Percentiles rank a stretch among this genome's conserved stretches.
These are phyloP conservation scores for Aphanoascus verrucosus DNA, from an alignment of 2,329 filamentous ascomycete species.

Conservation along the genomic window DNA sequence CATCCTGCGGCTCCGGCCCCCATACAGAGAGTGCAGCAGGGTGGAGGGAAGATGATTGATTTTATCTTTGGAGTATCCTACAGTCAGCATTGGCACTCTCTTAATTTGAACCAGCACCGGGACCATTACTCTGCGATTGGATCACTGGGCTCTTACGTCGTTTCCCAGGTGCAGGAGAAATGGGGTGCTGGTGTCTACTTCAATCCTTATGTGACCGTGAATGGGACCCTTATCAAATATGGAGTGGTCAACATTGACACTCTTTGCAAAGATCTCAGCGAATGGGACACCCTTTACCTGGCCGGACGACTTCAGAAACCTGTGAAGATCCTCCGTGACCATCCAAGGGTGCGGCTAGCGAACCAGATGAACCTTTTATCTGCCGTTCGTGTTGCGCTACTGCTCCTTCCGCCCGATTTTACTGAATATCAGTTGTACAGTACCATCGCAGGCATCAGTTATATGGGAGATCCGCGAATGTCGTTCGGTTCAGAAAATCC, in stretches of 20 bases:
- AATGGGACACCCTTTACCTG: slow-evolving; percentile 94
- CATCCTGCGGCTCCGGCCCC: slow-evolving; percentile 75
- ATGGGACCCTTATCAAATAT: slow-evolving; percentile 95
- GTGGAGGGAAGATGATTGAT: slow-evolving; percentile 91
- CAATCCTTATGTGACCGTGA: slow-evolving; percentile 88
- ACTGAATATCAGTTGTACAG: slow-evolving; percentile 80
- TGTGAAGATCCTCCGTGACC: slow-evolving; percentile 92
- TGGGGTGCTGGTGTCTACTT: slow-evolving; percentile 95
- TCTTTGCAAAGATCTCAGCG: slow-evolving; percentile 69
- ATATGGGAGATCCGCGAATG: slow-evolving; percentile 96
- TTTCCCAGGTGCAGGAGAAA: slow-evolving; percentile 74
- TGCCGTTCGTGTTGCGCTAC: slow-evolving; percentile 75
- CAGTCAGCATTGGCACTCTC: slow-evolving; percentile 90
- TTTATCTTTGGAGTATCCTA: slow-evolving; percentile 95
- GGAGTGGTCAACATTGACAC: slow-evolving; percentile 92
- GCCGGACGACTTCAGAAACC: slow-evolving; percentile 93
- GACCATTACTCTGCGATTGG: slow-evolving; percentile 86
- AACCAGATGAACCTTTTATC: slow-evolving; percentile 95
- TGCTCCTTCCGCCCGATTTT: slow-evolving; percentile 74
- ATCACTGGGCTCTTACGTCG: slow-evolving; percentile 69
- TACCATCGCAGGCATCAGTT: slow-evolving; percentile 85
- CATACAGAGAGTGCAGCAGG: slow-evolving; percentile 73
- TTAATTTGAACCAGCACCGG: slow-evolving; percentile 66
- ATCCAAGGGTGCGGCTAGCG: slow-evolving; percentile 79
- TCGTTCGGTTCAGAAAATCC: slow-evolving; percentile 78